phyloP scores from a whole-genome alignment of 1,139 yeast genomes.

The Yamadazyma oceani region DNA sequence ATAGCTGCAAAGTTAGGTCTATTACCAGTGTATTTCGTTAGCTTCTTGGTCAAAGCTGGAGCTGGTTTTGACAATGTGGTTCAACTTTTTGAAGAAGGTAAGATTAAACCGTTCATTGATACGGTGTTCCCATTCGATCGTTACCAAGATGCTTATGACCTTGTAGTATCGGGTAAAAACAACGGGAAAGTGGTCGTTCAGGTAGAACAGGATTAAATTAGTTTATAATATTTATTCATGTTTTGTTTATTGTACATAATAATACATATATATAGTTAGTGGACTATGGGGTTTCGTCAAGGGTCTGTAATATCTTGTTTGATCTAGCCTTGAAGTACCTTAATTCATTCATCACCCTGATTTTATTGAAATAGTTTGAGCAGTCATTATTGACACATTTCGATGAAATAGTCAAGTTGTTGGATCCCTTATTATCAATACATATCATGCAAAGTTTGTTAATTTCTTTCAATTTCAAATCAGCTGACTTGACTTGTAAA shows the following conservation, averaged over 20 bases:
- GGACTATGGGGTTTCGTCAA: too few relatives aligned
- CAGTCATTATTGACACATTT: slow-evolving; percentile 36
- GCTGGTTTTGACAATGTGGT: slow-evolving; percentile 13
- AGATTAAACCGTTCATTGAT: slow-evolving; percentile 51
- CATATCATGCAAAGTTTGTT: slow-evolving; percentile 28
- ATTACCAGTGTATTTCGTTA: slow-evolving; percentile 14
- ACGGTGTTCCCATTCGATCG: slow-evolving; percentile 50
- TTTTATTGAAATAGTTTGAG: slow-evolving; percentile 21
- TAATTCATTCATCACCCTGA: slow-evolving; percentile 18
- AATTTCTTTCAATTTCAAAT: slow-evolving; percentile 12
- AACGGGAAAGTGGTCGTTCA: slow-evolving; percentile 61
- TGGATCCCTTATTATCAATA: slow-evolving; percentile 18
- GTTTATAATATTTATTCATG: too few relatives aligned
- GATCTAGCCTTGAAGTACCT: background rate
- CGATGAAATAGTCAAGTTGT: slow-evolving; percentile 14
- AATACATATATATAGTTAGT: too few relatives aligned
- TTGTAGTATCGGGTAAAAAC: slow-evolving; percentile 46
- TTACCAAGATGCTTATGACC: slow-evolving; percentile 49
- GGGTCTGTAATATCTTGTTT: background rate
- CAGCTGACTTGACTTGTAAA: slow-evolving; percentile 18
- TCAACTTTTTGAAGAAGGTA: slow-evolving; percentile 40
- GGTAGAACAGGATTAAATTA: slow-evolving; percentile 2
- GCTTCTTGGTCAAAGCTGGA: slow-evolving; percentile 7
- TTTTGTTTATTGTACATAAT: too few relatives aligned
- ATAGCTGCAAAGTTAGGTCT: slow-evolving; percentile 13